phyloP scores from a whole-genome alignment of 192 early-diverging fungal species.

The Polychytrium aggregatum region DNA sequence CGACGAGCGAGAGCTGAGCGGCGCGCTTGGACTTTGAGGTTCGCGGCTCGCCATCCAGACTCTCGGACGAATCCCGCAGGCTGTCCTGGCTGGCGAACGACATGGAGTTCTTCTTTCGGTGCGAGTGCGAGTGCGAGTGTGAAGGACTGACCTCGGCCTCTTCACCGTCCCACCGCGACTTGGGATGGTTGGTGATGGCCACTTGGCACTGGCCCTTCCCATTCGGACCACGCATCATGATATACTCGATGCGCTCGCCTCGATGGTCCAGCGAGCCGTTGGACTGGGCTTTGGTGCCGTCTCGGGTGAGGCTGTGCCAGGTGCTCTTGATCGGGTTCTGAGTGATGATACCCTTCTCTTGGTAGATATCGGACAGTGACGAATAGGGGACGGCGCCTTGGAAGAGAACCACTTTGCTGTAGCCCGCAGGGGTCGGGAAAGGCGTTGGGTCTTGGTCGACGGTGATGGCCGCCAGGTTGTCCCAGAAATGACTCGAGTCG shows the following conservation, averaged over 20 bases:
- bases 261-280: not conserved
- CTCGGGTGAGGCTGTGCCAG: constrained; percentile 2
- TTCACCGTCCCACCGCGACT: no score
- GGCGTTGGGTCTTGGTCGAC: constrained; percentile 28
- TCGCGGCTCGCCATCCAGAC: no score
- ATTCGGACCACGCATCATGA: constrained; percentile 88
- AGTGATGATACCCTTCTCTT: constrained; percentile 50
- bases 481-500: constrained; percentile 3
- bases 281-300: not conserved
- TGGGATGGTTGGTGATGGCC: constrained; percentile 35
- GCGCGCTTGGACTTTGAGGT: no score
- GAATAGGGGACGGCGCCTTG: constrained; percentile 84
- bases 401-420: constrained; percentile 65
- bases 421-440: constrained; percentile 44
- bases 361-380: constrained; percentile 73
- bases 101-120: not conserved
- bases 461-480: constrained; percentile 12
- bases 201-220: constrained; percentile 85
- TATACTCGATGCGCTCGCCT: constrained; percentile 63
- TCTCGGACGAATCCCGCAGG: constrained; percentile 15
- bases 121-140: not conserved
- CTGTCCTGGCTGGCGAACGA: constrained; percentile 17
- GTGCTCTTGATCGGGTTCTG: constrained; percentile 16
- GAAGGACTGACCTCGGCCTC: not conserved
- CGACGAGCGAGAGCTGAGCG: no score